Conservation (phyloP, 495 filamentous ascomycete species). For the Xylaria flabelliformis region DNA sequence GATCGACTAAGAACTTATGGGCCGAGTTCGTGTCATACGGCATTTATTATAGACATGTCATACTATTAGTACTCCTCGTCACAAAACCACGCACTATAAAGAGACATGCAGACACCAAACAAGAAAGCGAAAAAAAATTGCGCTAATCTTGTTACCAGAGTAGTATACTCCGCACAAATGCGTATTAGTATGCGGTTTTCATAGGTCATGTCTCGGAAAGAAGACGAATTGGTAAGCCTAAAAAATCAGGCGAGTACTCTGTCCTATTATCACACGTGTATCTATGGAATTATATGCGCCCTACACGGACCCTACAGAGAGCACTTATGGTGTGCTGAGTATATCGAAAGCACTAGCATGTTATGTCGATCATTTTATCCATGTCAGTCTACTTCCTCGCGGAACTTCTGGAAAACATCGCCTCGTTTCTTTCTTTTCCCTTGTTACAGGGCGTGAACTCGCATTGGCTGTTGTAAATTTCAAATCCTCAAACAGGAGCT, state of each 20-base stretch:
- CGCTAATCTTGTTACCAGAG: background rate
- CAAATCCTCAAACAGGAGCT: conserved; percentile 24
- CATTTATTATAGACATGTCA: conserved; percentile 20
- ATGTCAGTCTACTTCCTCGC: background rate
- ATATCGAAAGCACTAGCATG: conserved; percentile 7
- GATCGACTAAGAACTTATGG: conserved; percentile 33
- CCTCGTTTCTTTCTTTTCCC: background rate
- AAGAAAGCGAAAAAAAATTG: background rate
- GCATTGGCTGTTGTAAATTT: background rate
- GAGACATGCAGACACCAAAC: conserved; percentile 8
- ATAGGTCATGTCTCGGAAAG: conserved; percentile 11
- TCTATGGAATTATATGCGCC: background rate
- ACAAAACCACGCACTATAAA: conserved; percentile 15
- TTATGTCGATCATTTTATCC: background rate
- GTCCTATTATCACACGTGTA: no score
- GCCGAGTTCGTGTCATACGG: conserved; percentile 25
- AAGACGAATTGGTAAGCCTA: conserved; percentile 10
- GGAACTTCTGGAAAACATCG: background rate
- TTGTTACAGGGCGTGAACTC: background rate
- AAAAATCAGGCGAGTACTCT: conserved; percentile 12
- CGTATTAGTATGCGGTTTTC: conserved; percentile 6
- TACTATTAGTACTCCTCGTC: background rate
- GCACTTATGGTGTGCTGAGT: background rate
- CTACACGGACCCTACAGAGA: conserved; percentile 1
- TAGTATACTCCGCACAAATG: background rate